Base-by-base conservation (phyloP, 495 filamentous ascomycete species). In the Copromyces sp. region DNA sequence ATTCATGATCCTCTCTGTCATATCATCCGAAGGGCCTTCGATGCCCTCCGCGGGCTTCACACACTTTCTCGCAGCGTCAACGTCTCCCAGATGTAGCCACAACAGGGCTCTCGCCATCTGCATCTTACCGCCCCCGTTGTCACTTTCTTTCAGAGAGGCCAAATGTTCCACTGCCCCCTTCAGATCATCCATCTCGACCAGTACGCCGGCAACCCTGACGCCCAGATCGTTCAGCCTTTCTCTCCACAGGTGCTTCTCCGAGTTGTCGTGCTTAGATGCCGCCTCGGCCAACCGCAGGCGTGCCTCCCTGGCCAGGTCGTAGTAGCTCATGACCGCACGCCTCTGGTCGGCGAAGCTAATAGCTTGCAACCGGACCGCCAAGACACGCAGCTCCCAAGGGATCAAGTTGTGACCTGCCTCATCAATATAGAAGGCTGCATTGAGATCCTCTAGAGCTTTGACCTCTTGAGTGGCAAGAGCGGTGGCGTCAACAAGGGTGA, bases 181-280 rank as follows among this genome's bases (percentile, higher is more conserved):
- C 3, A 95, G 77, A 79, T 98, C 94, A 8, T 93, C 93, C 93
- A 97, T 97, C 82, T 98, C 94, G 4, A 97, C 86, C 70, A 98
- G 78, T 38, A 91, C 90, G 77, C 93, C 92, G 0, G 90, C 94
- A 11, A 93, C 92, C 68, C 91, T 81, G 11, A 97, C 79, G 0
- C 94, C 94, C 0, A 97, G 81, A 70, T 97, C 93, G 11, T 81
- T 81, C 5, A 97, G 81, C 47, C 95, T 74, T 2, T 80, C 80
- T 74, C 84, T 86, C 95, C 95, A 98, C 45, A 91, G 74, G 69
- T 83, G 78, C 14, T 82, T 81, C 40, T 86, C 86, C 17, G 83
- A 81, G 69, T 83, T 79, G 29, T 85, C 84, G 35, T 84, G 78
- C 17, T 47, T 70, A 8, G 72, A 75, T 5, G 70, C 76, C 0